phyloP scores from a whole-genome alignment of 1,139 yeast genomes.

The Yamadazyma blattariae region DNA sequence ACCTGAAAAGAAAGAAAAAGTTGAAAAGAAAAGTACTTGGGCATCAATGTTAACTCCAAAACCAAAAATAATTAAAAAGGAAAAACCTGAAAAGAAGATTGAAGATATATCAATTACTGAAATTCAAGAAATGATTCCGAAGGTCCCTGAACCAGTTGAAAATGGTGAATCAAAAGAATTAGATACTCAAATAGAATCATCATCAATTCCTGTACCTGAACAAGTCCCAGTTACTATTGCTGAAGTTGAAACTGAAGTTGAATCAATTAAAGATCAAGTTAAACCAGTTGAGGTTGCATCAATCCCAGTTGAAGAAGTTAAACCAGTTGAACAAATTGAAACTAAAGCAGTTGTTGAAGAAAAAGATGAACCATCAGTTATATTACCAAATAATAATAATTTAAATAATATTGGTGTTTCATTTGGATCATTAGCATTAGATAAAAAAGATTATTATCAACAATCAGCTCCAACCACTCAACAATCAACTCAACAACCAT shows the following conservation, averaged over 20 bases:
- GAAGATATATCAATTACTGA: conserved; percentile 15
- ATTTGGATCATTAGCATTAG: conserved; percentile 61
- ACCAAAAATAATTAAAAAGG: conserved; percentile 20
- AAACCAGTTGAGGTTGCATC: conserved; percentile 23
- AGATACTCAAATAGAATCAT: conserved; percentile 9
- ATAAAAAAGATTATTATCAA: conserved; percentile 14
- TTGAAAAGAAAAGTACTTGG: conserved; percentile 36
- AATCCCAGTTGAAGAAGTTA: conserved; percentile 14
- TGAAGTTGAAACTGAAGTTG: too few relatives aligned
- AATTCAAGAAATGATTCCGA: conserved; percentile 15
- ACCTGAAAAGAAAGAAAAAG: conserved; percentile 22
- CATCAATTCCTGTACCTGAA: conserved; percentile 10
- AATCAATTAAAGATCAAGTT: conserved; percentile 19
- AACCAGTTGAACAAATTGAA: conserved; percentile 16
- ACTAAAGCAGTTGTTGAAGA: conserved; percentile 12
- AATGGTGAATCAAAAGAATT: conserved; percentile 1
- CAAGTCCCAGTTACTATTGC: conserved; percentile 11
- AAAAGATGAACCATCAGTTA: conserved; percentile 52
- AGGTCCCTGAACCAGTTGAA: conserved; percentile 17
- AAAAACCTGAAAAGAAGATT: conserved; percentile 11
- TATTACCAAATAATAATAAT: conserved; percentile 53
- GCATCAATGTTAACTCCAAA: conserved; percentile 61
- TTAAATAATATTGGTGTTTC: conserved; percentile 64
- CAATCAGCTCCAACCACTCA: conserved; percentile 11
- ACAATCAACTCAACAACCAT: conserved; percentile 6